phyloP scores from a whole-genome alignment of 2,329 filamentous ascomycete species.

The Cryphonectria nitschkei region DNA sequence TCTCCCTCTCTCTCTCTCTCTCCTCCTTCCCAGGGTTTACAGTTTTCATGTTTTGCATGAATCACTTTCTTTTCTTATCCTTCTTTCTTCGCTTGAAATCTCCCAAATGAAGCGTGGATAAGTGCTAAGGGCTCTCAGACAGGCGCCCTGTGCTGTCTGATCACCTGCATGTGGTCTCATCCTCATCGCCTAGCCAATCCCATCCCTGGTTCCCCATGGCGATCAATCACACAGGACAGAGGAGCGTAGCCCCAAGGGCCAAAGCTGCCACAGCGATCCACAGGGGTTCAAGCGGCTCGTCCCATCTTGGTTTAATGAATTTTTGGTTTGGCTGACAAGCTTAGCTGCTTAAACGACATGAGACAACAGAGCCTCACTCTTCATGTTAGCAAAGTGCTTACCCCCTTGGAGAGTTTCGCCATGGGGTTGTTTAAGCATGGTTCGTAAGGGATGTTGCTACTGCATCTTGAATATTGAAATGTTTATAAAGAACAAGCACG shows the following conservation, averaged over 20 bases:
- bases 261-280: neutral
- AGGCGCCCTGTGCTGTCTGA: neutral
- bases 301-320: neutral
- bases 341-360: conserved; percentile 17
- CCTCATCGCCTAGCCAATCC: neutral
- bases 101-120: neutral
- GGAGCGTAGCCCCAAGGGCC: neutral
- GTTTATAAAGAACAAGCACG: neutral
- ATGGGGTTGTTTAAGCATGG: neutral
- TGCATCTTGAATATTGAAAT: neutral
- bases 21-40: neutral
- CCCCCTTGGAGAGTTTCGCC: conserved; percentile 1
- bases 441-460: neutral
- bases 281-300: conserved; percentile 9
- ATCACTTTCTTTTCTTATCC: neutral
- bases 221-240: neutral
- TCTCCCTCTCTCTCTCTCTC: neutral
- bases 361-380: conserved; percentile 25
- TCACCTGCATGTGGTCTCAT: neutral
- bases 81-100: neutral
- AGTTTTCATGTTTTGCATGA: too few species aligned
- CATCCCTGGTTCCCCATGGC: neutral
- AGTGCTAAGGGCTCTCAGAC: neutral
- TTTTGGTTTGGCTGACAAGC: conserved; percentile 15
- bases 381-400: neutral